These are phyloP conservation scores for Claviceps sp. DNA, from an alignment of 2,329 filamentous ascomycete genomes.

Conservation along the genomic window DNA sequence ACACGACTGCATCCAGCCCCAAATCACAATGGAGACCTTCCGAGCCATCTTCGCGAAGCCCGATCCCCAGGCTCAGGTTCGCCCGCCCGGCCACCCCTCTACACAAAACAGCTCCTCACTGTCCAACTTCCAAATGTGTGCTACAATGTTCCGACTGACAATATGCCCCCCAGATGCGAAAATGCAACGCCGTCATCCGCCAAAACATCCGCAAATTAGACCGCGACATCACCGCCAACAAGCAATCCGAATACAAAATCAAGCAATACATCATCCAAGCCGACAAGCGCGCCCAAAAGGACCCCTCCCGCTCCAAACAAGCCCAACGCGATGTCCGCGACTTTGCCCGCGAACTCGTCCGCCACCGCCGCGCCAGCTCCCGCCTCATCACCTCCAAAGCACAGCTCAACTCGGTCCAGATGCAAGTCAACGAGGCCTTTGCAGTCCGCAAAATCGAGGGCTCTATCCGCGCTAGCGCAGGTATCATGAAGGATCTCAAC, in stretches of 20 bases:
- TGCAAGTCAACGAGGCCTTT: constrained; percentile 97
- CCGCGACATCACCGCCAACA: constrained; percentile 73
- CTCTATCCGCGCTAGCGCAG: constrained; percentile 70
- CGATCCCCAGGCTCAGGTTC: constrained; percentile 75
- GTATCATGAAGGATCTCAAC: constrained; percentile 97
- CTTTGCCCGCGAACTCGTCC: constrained; percentile 79
- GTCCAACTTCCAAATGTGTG: constrained; percentile 1
- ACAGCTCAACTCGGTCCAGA: constrained; percentile 81
- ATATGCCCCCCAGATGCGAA: constrained; percentile 54
- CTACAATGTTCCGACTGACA: background rate
- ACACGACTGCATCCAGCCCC: background rate
- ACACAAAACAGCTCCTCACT: background rate
- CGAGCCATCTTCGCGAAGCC: constrained; percentile 81
- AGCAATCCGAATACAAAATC: constrained; percentile 69
- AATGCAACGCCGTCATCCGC: constrained; percentile 86
- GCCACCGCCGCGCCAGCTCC: constrained; percentile 59
- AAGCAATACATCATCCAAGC: constrained; percentile 74
- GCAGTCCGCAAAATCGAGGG: constrained; percentile 92
- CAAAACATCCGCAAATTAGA: constrained; percentile 87
- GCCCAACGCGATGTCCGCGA: constrained; percentile 72
- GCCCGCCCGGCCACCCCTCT: constrained; percentile 23
- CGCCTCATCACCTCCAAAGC: constrained; percentile 79
- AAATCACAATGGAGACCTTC: constrained; percentile 63
- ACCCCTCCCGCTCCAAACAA: constrained; percentile 65
- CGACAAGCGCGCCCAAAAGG: constrained; percentile 66